Evolutionary conservation across 306 rosid genomes (phyloP).

Genomic region (Glycine latifolia): DNA sequence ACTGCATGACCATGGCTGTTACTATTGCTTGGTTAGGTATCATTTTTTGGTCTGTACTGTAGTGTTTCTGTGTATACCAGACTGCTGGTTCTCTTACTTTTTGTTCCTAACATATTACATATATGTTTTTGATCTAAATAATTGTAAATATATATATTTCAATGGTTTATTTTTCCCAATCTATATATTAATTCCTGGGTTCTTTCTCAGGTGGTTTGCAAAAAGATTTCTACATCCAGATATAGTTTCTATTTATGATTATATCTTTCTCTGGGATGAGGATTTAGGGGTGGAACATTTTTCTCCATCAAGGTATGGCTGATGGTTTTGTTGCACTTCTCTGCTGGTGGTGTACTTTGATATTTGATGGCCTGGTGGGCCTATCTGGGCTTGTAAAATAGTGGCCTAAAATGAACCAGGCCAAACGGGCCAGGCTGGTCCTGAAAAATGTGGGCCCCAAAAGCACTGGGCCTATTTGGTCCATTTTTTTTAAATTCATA

Average conservation of each 20-base stretch:
- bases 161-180: conserved; percentile 34
- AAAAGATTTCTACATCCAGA: conserved; percentile 95
- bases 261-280: conserved; percentile 95
- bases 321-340: conserved; percentile 15
- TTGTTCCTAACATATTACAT: not conserved
- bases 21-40: conserved; percentile 7
- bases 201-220: conserved; percentile 91
- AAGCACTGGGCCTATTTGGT: too few species aligned
- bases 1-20: conserved; percentile 11
- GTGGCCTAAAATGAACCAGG: too few species aligned
- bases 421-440: too few species aligned
- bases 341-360: conserved; percentile 1
- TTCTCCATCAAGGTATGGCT: conserved; percentile 76
- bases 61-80: not conserved
- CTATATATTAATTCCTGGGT: conserved; percentile 34
- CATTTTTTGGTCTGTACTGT: not conserved
- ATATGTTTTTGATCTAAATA: conserved; percentile 22
- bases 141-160: conserved; percentile 14
- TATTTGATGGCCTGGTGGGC: too few species aligned
- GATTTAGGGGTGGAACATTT: conserved; percentile 87
- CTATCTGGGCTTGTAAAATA: too few species aligned
- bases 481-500: too few species aligned
- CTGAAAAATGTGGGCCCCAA: too few species aligned
- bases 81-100: not conserved
- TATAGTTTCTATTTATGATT: conserved; percentile 84